Base-by-base conservation (phyloP, 2,329 filamentous ascomycete genomes). In the Monosporascus sp. region DNA sequence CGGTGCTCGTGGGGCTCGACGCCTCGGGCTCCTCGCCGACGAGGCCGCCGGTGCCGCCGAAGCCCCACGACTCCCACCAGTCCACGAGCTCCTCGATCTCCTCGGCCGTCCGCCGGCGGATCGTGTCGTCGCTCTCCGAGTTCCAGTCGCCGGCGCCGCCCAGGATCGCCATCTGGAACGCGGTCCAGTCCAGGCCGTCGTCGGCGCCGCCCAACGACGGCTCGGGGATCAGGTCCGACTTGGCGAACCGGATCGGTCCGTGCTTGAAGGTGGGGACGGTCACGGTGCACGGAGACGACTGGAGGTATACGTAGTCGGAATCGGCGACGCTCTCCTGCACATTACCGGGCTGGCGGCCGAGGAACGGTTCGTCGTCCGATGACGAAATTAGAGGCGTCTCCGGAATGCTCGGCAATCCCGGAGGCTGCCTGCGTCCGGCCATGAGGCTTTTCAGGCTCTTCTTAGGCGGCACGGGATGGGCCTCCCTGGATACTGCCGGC, bases 141-240 rank as follows among this genome's bases (percentile, higher is more conserved):
- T 74, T 70, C 45, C 79, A 71, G 57, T 81, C 79, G 31, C 77
- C 79, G 2, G 78, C 77, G 5, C 79, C 80, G 42, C 82, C 81
- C 0, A 80, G 68, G 48, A 85, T 83, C 17, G 83, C 82, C 75
- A 84, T 83, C 66, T 86, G 82, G 62, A 84, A 85, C 3, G 82
- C 81, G 6, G 78, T 82, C 82, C 82, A 85, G 70, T 86, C 82
- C 3, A 85, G 66, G 8, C 72, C 75, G 47, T 79, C 78, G 49
- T 81, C 80, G 31, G 71, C 70, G 20, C 65, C 67, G 7, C 42
- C 42, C 24, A 72, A 68, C 53, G 69, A 72, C 52, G 66, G 58
- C 24, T 70, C 67, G 9, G 61, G 69, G 22, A 65, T 58, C 7
- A 74, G 61, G 48, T 80, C 75, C 3, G 71, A 65, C 59, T 76